Evolutionary conservation across 202 grass and related monocot genomes (phyloP), one percentile per base, ranked within the genome.

Genomic region (Zoysia matrella): DNA sequence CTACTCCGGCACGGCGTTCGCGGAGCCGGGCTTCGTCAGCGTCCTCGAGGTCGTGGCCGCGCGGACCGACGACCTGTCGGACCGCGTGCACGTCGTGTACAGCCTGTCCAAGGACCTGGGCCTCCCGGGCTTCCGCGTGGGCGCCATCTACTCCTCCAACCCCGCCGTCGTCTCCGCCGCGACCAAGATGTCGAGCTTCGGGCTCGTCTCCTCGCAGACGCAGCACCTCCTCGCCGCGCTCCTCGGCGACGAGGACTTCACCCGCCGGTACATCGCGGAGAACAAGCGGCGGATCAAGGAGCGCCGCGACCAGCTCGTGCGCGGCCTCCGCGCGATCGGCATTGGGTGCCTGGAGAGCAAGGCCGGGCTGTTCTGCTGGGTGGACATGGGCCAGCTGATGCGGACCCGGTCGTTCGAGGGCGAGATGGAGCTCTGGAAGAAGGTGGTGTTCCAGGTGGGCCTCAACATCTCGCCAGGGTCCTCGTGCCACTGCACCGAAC

Each of bases 151-250:
- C 84, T 98, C 95, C 8, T n/a, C 61, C 42, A 93, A 95, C 86
- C 36, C 86, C 8, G 80, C 44, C 18, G 92, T 98, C 4, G 89
- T 95, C 4, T 88, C 92, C 10, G 88, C 95, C 7, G 92, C 95
- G 1, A 98, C 95, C 72, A 98, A 98, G 87, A 98, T 98, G 95
- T 98, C 95, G 1, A 98, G 95, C 83, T 98, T 98, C 72, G 95
- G 95, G 2, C 88, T 98, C 52, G 80, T 98, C 8, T 98, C 95
- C 16, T 93, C 95, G 0, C 95, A 98, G 72, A 98, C 95, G 74
- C 95, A 98, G 78, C 80, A 93, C 87, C 89, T 98, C 11, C 89
- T 98, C 2, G 88, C 92, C 0, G 77, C 71, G 22, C 64, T 95
- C 3, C 90, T 98, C 10, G 78, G 82, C 2, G 95, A 98, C 86